Conservation (phyloP, 1,284 basidiomycete genomes). For the Moesziomyces parantarcticus region DNA sequence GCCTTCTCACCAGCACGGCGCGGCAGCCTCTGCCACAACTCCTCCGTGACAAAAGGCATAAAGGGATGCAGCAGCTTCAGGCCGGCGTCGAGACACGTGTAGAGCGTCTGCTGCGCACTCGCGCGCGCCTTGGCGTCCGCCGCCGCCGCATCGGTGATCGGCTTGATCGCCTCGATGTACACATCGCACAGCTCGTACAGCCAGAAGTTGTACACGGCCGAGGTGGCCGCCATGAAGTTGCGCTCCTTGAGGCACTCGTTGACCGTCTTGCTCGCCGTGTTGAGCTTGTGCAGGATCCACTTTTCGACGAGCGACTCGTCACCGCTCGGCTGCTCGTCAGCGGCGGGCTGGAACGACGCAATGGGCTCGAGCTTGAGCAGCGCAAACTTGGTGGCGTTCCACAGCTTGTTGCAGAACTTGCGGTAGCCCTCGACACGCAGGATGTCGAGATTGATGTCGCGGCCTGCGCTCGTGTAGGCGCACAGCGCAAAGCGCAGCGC, state of each 20-base stretch:
- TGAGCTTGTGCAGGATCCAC: slow-evolving; percentile 96
- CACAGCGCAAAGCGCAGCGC: slow-evolving; percentile 94
- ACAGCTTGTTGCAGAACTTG: slow-evolving; percentile 99
- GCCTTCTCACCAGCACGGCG: slow-evolving; percentile 80
- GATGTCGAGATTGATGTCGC: slow-evolving; percentile 78
- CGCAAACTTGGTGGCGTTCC: slow-evolving; percentile 98
- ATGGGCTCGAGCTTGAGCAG: slow-evolving; percentile 65
- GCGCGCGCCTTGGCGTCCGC: slow-evolving; percentile 80
- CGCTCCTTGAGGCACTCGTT: slow-evolving; percentile 82
- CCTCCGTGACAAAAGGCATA: slow-evolving; percentile 99
- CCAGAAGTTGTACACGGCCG: slow-evolving; percentile 92
- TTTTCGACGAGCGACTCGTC: slow-evolving; percentile 90
- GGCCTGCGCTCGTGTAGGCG: slow-evolving; percentile 83
- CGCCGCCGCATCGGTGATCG: slow-evolving; percentile 73
- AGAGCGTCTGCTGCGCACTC: slow-evolving; percentile 95
- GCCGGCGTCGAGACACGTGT: slow-evolving; percentile 91
- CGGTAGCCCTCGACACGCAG: slow-evolving; percentile 97
- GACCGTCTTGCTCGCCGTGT: slow-evolving; percentile 80
- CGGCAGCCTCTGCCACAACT: slow-evolving; percentile 96
- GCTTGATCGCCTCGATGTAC: slow-evolving; percentile 94
- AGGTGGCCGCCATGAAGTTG: slow-evolving; percentile 93
- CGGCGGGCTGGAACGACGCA: slow-evolving; percentile 58
- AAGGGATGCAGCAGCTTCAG: slow-evolving; percentile 92
- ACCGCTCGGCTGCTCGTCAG: slow-evolving; percentile 77
- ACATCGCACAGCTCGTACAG: slow-evolving; percentile 98